Evolutionary conservation across 1,284 basidiomycete genomes (phyloP).

Genomic region (Trichosporon sp.): DNA sequence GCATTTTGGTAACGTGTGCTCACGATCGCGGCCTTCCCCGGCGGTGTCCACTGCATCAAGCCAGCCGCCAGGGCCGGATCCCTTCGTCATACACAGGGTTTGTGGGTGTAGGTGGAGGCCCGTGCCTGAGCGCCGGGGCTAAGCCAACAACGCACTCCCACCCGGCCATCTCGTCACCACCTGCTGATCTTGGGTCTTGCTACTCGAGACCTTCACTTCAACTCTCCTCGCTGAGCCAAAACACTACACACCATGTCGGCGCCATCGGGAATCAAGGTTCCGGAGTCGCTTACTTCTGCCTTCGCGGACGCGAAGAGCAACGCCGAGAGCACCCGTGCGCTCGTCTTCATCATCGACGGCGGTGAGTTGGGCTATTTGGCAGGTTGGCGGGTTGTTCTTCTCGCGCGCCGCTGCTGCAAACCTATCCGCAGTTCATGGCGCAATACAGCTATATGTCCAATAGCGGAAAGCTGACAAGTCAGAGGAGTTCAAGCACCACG

Average conservation of each 20-base stretch:
- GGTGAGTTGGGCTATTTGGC: conserved; percentile 31
- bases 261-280: conserved; percentile 48
- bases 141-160: not conserved
- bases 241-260: conserved; percentile 41
- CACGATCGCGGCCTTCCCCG: no score
- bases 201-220: not conserved
- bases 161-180: not conserved
- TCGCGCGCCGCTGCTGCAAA: no score
- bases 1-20: not conserved
- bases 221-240: not conserved
- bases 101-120: not conserved
- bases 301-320: conserved; percentile 35
- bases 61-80: not conserved
- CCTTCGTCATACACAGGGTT: not conserved
- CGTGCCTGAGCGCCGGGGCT: conserved; percentile 6
- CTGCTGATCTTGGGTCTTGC: not conserved
- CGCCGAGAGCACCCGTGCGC: conserved; percentile 34
- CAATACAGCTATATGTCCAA: no score
- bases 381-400: no score
- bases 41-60: not conserved
- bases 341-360: conserved; percentile 48
- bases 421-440: no score
- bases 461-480: conserved; percentile 1
- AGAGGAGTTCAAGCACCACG: conserved; percentile 40
- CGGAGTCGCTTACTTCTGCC: conserved; percentile 34